Percentiles rank a stretch among this genome's conserved stretches.
Conservation (phyloP, 306 rosid species). For the Nissolia schottii region DNA sequence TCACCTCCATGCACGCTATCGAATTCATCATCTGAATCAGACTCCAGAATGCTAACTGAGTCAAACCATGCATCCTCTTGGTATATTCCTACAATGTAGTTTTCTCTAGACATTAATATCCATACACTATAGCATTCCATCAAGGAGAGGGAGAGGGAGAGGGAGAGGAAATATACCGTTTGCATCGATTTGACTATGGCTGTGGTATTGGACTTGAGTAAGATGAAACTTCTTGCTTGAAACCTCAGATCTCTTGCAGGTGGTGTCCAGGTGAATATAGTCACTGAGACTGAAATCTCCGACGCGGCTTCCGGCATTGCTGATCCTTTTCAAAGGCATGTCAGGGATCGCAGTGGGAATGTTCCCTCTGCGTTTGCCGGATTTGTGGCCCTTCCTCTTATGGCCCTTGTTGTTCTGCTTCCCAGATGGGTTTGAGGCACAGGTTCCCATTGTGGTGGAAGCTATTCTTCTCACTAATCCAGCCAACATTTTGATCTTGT, state of each 20-base stretch:
- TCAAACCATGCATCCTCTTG: conserved; percentile 91
- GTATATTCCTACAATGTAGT: conserved; percentile 47
- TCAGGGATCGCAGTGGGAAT: conserved; percentile 41
- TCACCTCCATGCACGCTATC: conserved; percentile 86
- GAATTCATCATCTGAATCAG: conserved; percentile 92
- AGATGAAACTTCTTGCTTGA: conserved; percentile 63
- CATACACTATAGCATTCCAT: background rate
- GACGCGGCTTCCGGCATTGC: conserved; percentile 41
- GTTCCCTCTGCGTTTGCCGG: conserved; percentile 37
- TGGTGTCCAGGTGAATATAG: conserved; percentile 56
- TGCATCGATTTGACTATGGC: conserved; percentile 61
- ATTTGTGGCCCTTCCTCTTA: conserved; percentile 29
- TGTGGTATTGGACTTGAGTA: conserved; percentile 68
- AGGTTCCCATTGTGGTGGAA: conserved; percentile 56
- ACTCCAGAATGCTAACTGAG: conserved; percentile 65
- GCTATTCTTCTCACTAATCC: conserved; percentile 28
- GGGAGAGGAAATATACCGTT: conserved; percentile 38
- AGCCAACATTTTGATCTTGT: conserved; percentile 15
- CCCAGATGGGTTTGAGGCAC: conserved; percentile 52
- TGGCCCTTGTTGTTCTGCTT: background rate
- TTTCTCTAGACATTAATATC: conserved; percentile 4
- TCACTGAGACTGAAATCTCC: conserved; percentile 50
- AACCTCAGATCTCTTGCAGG: conserved; percentile 63
- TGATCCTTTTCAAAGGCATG: conserved; percentile 34
- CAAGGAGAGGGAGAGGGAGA: background rate